phyloP scores from a whole-genome alignment of 352 stramenopile species.

The Peronospora farinosa region DNA sequence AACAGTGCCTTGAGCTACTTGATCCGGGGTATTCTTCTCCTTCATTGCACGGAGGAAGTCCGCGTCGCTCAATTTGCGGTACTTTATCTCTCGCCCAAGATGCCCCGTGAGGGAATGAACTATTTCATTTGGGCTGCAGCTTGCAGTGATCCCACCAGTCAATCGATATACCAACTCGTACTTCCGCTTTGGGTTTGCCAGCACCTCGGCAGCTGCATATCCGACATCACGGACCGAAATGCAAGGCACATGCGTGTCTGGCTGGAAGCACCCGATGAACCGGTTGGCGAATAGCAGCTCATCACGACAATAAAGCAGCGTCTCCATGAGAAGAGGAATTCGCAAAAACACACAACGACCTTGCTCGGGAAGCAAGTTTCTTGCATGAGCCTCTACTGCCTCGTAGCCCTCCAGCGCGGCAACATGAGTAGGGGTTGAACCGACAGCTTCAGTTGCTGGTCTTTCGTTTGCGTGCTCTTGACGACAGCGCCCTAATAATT shows the following conservation, averaged over 20 bases:
- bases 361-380: constrained; percentile 30
- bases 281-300: constrained; percentile 66
- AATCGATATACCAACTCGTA: constrained; percentile 55
- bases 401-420: constrained; percentile 41
- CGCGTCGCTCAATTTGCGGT: constrained; percentile 40
- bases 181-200: constrained; percentile 40
- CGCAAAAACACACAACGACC: constrained; percentile 48
- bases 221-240: constrained; percentile 66
- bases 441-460: constrained; percentile 17
- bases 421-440: constrained; percentile 13
- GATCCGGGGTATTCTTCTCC: constrained; percentile 42
- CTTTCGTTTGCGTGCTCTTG: constrained; percentile 16
- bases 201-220: constrained; percentile 40
- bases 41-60: constrained; percentile 40
- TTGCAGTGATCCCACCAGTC: constrained; percentile 29
- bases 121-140: constrained; percentile 43
- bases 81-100: constrained; percentile 46
- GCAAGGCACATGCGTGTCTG: constrained; percentile 45
- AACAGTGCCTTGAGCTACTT: constrained; percentile 48
- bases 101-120: constrained; percentile 27
- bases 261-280: constrained; percentile 46
- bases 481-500: constrained; percentile 29
- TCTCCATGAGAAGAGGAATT: constrained; percentile 73
- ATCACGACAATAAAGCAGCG: constrained; percentile 63
- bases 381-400: constrained; percentile 61